These are phyloP conservation scores for Yarrowia galli DNA, from an alignment of 1,139 yeast genomes.

Conservation along the genomic window DNA sequence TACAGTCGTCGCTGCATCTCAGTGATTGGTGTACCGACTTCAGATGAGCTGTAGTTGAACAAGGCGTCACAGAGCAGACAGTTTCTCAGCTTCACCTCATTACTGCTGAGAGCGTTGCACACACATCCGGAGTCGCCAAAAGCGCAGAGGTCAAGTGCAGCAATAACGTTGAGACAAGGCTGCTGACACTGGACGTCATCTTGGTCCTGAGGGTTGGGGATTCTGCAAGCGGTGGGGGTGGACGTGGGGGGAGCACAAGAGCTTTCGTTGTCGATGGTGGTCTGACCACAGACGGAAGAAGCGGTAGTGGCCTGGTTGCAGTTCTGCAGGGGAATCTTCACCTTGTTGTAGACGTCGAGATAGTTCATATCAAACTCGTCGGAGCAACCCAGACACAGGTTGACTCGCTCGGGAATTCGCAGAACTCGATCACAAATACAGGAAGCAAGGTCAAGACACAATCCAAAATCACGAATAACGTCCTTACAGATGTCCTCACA, in stretches of 20 bases:
- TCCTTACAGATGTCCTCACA: slow-evolving; percentile 8
- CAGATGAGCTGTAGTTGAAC: neutral
- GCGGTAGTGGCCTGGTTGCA: neutral
- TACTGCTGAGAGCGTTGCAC: neutral
- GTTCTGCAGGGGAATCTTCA: neutral
- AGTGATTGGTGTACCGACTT: neutral
- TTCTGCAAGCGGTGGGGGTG: neutral
- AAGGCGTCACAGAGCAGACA: slow-evolving; percentile 11
- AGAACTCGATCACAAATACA: slow-evolving; percentile 8
- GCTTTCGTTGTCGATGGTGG: slow-evolving; percentile 14
- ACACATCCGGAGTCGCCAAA: neutral
- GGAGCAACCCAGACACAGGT: slow-evolving; percentile 10
- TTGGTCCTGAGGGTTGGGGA: slow-evolving; percentile 8
- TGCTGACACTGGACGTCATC: neutral
- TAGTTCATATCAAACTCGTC: neutral
- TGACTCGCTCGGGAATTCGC: slow-evolving; percentile 1
- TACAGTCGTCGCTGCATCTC: slow-evolving; percentile 15
- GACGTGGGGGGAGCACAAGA: slow-evolving; percentile 8
- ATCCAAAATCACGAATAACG: neutral
- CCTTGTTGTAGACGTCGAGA: neutral
- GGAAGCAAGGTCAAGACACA: neutral
- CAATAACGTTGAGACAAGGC: slow-evolving; percentile 4
- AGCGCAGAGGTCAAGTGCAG: neutral
- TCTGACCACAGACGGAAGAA: neutral
- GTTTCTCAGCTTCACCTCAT: neutral